Evolutionary conservation across 139 green algal species (phyloP), one percentile per base, ranked within the genome.

Genomic region (Diplosphaera chodatii): DNA sequence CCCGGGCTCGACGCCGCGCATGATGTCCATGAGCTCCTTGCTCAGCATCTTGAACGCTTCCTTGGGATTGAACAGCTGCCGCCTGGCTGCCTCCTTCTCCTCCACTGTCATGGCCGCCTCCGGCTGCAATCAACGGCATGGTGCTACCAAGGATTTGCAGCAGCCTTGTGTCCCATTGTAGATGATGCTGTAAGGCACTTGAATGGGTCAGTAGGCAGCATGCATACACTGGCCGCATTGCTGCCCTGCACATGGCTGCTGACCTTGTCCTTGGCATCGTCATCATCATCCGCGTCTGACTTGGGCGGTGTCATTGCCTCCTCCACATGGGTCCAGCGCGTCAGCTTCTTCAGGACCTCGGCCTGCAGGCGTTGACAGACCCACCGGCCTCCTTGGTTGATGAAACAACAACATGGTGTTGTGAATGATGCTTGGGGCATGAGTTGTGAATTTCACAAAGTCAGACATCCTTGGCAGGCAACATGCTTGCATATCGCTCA

Each of bases 11-110:
- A 33, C 21, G 32, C 21, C 34, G 55, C 55, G 70, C 30, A 87
- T 78, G 65, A 90, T 82, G 72, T 75, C 80, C 41, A 83, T 74
- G 70, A 93, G 85, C 81, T 91, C 86, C 28, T 79, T 84, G 29
- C 69, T 80, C 64, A 90, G 78, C 74, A 89, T 83, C 28, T 76
- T 40, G 76, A 89, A 91, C 0, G 76, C 80, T 62, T 86, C 78
- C 62, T 74, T 67, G 2, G 67, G 69, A 55, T 70, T 63, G 32
- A 74, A 79, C 23, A 75, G 69, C 59, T 75, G 74, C 62, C 66
- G 30, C 28, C 29, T 68, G 31, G 56, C n/a, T 25, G 74, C 68
- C 32, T 65, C 28, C 1, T 65, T 75, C 68, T 75, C 30, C 29
- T 72, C 75, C 48, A 48, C 56, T 59, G 30, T 34, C 23, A 55